phyloP scores from a whole-genome alignment of 345 rosid genomes.

The Psidium guajava region DNA sequence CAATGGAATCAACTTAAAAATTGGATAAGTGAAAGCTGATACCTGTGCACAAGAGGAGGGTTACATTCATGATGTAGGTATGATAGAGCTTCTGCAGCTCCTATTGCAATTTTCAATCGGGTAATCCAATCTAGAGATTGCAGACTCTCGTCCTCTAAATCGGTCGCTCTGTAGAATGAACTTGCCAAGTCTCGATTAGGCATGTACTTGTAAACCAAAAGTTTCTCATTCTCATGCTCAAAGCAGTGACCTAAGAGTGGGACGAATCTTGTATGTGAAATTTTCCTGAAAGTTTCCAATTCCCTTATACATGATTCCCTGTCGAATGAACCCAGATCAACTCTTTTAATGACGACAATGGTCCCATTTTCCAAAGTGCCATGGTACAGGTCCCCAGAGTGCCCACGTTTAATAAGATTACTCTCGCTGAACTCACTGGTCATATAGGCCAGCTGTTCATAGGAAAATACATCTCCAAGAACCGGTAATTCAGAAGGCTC shows the following conservation, averaged over 20 bases:
- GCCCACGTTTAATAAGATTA: slow-evolving; percentile 72
- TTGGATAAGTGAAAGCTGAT: neutral
- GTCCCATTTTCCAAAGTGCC: slow-evolving; percentile 53
- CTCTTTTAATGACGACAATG: slow-evolving; percentile 53
- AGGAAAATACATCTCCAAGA: slow-evolving; percentile 52
- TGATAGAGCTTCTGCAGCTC: slow-evolving; percentile 79
- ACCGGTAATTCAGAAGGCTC: slow-evolving; percentile 31
- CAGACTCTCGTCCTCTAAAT: slow-evolving; percentile 43
- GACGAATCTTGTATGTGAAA: slow-evolving; percentile 59
- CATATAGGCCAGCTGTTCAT: slow-evolving; percentile 46
- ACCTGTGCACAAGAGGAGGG: slow-evolving; percentile 95
- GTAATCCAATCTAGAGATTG: slow-evolving; percentile 93
- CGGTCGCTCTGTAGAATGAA: slow-evolving; percentile 46
- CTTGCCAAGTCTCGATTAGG: slow-evolving; percentile 62
- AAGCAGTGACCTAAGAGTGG: slow-evolving; percentile 80
- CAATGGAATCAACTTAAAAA: neutral
- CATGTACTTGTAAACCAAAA: slow-evolving; percentile 84
- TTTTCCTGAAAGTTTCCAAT: slow-evolving; percentile 59
- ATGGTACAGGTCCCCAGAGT: slow-evolving; percentile 71
- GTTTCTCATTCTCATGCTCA: slow-evolving; percentile 54
- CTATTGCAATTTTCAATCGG: slow-evolving; percentile 76
- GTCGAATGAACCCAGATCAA: slow-evolving; percentile 33
- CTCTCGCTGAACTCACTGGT: slow-evolving; percentile 49
- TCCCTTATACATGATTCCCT: slow-evolving; percentile 47
- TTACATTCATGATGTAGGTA: slow-evolving; percentile 86